These are phyloP conservation scores for Lentinula guzmanii DNA, from an alignment of 768 basidiomycete genomes.

Conservation along the genomic window DNA sequence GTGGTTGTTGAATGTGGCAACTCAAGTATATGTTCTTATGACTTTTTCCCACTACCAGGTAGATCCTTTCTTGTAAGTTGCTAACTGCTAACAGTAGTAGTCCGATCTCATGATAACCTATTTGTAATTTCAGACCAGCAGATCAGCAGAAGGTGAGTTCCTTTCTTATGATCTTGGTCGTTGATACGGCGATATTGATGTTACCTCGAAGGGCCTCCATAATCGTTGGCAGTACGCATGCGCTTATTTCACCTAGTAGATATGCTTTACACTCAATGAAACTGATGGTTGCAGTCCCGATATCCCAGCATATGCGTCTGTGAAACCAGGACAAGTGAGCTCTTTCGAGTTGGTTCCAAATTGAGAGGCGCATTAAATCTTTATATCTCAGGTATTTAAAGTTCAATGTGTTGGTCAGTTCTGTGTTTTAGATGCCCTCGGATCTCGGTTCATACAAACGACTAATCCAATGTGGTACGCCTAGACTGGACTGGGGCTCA, in stretches of 20 bases:
- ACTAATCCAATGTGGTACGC: not conserved
- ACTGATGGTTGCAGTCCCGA: slow-evolving; percentile 18
- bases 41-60: slow-evolving; percentile 25
- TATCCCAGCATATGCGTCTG: slow-evolving; percentile 55
- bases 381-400: slow-evolving; percentile 45
- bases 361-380: not conserved
- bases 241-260: too few species aligned
- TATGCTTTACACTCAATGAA: too few species aligned
- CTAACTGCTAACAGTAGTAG: not conserved
- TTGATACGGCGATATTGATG: too few species aligned
- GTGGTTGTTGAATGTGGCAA: too few species aligned
- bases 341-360: not conserved
- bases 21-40: too few species aligned
- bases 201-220: not conserved
- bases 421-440: not conserved
- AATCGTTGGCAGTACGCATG: slow-evolving; percentile 5
- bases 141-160: slow-evolving; percentile 54
- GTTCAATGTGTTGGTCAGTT: slow-evolving; percentile 59
- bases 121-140: slow-evolving; percentile 35
- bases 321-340: slow-evolving; percentile 54
- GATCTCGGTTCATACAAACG: not conserved
- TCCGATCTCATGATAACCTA: not conserved
- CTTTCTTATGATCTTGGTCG: not conserved
- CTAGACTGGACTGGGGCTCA: slow-evolving; percentile 77
- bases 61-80: slow-evolving; percentile 61